Base-by-base conservation (phyloP, 768 basidiomycete species). In the Strobilomyces echinocephalus region DNA sequence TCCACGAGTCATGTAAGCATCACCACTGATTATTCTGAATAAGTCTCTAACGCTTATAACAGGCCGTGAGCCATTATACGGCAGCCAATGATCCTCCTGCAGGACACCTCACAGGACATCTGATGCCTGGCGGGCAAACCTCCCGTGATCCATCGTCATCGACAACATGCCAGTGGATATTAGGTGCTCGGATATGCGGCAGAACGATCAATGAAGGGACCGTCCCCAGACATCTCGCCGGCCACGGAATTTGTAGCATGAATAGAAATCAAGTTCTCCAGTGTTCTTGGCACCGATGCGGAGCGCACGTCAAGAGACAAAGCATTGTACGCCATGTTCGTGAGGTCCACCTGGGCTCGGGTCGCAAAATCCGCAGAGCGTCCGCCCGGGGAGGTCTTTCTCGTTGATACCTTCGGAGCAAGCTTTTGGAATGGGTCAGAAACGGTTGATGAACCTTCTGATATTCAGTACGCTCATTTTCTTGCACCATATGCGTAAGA, bases 331-430 rank as follows among this genome's bases (percentile, higher is more conserved):
- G 64, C 0, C 64, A 66, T 11, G 10, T n/a, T 3, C 54, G 60
- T 0, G 63, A 63, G 10, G 58, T 60, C 0, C 63, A 63, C 3
- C 10, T 63, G 8, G 40, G 55, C 10, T 46, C 40, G 44, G 60
- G 44, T 26, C 62, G 62, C 50, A 48, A 10, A 21, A 18, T 42
- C n/a, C 21, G 7, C 31, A 21, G 14, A 8, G 16, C 12, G 24
- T 20, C 11, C 40, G 20, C 34, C 36, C 28, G 2, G 21, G n/a
- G 12, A 5, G 7, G 4, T 0, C 28, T 8, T 38, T 16, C 24
- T 8, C 24, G 3, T n/a, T 9, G 16, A 16, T 28, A 18, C 14
- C 8, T 4, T 49, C 24, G 9, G 35, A 39, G 31, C 24, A 24
- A 24, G 4, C 24, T 31, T 11, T 14, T 34, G n/a, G 12, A 43